Percentiles rank a stretch among this genome's conserved stretches.
Conservation (phyloP, 768 basidiomycete species). For the Hygrocybe punicea region DNA sequence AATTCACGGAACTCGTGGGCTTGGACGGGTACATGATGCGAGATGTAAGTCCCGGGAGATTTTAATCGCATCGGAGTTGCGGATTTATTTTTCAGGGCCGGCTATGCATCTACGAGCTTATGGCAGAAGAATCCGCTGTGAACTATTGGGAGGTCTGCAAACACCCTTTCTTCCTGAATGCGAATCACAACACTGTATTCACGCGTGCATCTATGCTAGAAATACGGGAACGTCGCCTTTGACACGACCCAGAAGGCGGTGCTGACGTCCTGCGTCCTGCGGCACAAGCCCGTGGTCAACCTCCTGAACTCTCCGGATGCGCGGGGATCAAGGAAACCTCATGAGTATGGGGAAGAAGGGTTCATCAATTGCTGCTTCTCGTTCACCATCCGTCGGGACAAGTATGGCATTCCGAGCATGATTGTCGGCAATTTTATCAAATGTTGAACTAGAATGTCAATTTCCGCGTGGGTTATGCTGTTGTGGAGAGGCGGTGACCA, state of each 20-base stretch:
- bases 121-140: conserved; percentile 95
- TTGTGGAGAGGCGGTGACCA: no score
- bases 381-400: conserved; percentile 83
- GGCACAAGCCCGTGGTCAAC: conserved; percentile 67
- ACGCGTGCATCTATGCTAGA: conserved; percentile 44
- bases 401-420: conserved; percentile 85
- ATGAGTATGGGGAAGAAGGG: conserved; percentile 52
- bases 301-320: conserved; percentile 28
- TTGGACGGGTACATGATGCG: conserved; percentile 84
- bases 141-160: conserved; percentile 89
- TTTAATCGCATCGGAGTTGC: neutral
- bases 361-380: conserved; percentile 87
- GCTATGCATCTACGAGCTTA: conserved; percentile 94
- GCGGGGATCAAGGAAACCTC: conserved; percentile 3
- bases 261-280: conserved; percentile 84
- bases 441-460: conserved; percentile 40
- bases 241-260: conserved; percentile 91
- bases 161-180: neutral
- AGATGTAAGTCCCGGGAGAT: conserved; percentile 53
- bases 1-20: conserved; percentile 88
- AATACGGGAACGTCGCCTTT: conserved; percentile 93
- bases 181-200: conserved; percentile 1
- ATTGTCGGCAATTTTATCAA: conserved; percentile 88
- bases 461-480: no score
- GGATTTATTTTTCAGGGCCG: conserved; percentile 56